These are phyloP conservation scores for Theobroma grandiflorum DNA, from an alignment of 441 rosid genomes.

Conservation along the genomic window DNA sequence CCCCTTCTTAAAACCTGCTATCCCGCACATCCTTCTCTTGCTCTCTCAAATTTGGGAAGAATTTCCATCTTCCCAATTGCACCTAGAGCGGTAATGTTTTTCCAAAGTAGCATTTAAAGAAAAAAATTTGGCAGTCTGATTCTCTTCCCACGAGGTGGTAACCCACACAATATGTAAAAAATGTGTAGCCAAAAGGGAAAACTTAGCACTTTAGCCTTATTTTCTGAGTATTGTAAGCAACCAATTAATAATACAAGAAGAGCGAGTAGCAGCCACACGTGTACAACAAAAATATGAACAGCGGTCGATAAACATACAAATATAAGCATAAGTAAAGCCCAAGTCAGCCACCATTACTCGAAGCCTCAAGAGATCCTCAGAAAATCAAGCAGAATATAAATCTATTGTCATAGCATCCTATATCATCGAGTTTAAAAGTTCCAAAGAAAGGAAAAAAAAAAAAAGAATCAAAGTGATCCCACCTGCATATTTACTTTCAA, in stretches of 20 bases:
- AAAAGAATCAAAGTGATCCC: neutral
- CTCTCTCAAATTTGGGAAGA: neutral
- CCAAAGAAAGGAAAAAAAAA: neutral
- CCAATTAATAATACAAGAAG: neutral
- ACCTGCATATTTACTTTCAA: conserved; percentile 67
- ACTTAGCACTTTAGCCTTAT: neutral
- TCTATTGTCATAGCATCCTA: too few relatives aligned
- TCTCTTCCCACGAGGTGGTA: neutral
- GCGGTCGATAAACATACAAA: neutral
- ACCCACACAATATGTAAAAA: neutral
- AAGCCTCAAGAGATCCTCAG: neutral
- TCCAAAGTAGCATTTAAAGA: neutral
- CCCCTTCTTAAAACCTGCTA: neutral
- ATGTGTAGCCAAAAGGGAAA: neutral
- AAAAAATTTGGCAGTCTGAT: neutral
- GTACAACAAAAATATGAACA: neutral
- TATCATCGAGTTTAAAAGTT: neutral
- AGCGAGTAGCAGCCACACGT: neutral
- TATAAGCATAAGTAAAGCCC: neutral
- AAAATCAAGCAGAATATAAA: neutral
- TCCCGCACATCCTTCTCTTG: neutral
- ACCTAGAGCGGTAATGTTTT: neutral
- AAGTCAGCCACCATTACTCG: neutral
- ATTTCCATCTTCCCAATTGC: conserved; percentile 3
- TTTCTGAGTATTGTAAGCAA: neutral